These are phyloP conservation scores for Elsinoe perseae DNA, from an alignment of 2,329 filamentous ascomycete genomes.

Conservation along the genomic window DNA sequence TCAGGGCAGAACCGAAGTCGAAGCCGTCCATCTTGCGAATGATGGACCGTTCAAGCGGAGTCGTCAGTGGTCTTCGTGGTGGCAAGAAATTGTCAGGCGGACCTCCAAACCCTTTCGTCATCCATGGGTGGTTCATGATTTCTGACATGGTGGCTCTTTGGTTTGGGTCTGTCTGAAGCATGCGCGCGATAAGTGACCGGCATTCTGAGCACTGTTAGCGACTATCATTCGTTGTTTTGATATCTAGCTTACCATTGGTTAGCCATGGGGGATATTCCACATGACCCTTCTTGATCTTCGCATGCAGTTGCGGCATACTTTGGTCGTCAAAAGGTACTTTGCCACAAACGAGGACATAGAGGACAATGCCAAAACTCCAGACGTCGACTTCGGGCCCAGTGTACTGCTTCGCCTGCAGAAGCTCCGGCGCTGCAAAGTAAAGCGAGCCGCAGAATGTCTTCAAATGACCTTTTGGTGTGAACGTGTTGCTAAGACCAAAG, in stretches of 20 bases:
- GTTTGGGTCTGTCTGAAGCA: constrained; percentile 90
- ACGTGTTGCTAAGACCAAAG: constrained; percentile 94
- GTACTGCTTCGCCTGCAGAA: constrained; percentile 88
- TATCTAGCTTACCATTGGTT: constrained; percentile 63
- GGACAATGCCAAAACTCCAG: constrained; percentile 97
- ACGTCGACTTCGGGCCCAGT: constrained; percentile 94
- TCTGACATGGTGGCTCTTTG: constrained; percentile 80
- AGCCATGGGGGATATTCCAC: constrained; percentile 96
- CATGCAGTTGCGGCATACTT: constrained; percentile 95
- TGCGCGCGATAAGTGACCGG: constrained; percentile 81
- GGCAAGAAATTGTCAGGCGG: constrained; percentile 87
- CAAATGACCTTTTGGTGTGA: constrained; percentile 72
- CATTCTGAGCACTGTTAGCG: constrained; percentile 57
- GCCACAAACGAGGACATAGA: constrained; percentile 93
- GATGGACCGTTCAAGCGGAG: constrained; percentile 75
- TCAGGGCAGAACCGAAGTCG: constrained; percentile 83
- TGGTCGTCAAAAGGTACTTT: constrained; percentile 99
- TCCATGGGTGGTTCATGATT: constrained; percentile 93
- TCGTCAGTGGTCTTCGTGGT: constrained; percentile 69
- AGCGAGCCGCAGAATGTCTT: constrained; percentile 97
- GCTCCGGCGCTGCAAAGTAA: constrained; percentile 93
- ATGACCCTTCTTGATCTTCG: constrained; percentile 95
- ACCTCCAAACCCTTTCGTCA: constrained; percentile 80
- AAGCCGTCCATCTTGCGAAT: constrained; percentile 95
- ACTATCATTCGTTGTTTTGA: too few relatives aligned